These are phyloP conservation scores for Parmelia sp. DNA, from an alignment of 495 filamentous ascomycete species.

Conservation along the genomic window DNA sequence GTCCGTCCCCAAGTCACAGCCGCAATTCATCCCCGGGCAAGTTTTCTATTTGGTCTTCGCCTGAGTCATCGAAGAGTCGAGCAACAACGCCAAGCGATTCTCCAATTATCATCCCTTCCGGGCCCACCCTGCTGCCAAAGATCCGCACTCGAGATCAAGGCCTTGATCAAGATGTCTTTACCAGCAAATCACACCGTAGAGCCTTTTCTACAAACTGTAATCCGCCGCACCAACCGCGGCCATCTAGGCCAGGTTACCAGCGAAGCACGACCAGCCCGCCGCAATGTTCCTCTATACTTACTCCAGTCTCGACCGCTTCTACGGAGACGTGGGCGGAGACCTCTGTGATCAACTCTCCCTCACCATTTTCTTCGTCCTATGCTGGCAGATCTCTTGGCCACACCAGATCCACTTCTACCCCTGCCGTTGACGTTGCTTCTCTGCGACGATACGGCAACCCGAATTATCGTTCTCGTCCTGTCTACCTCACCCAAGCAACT, in stretches of 20 bases:
- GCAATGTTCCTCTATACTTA: conserved; percentile 49
- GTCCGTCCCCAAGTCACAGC: conserved; percentile 37
- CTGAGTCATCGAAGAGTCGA: conserved; percentile 66
- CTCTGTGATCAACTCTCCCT: conserved; percentile 54
- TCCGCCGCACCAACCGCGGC: conserved; percentile 41
- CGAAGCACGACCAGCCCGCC: conserved; percentile 62
- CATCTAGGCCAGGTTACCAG: conserved; percentile 38
- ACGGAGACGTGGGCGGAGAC: conserved; percentile 31
- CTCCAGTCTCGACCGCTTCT: conserved; percentile 44
- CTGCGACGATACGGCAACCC: conserved; percentile 70
- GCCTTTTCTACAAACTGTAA: conserved; percentile 54
- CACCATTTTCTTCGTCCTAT: conserved; percentile 49
- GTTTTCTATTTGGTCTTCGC: conserved; percentile 59
- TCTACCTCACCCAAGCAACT: conserved; percentile 52
- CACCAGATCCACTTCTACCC: conserved; percentile 58
- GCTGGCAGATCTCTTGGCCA: conserved; percentile 45
- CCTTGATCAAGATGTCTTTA: conserved; percentile 49
- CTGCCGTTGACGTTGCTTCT: conserved; percentile 59
- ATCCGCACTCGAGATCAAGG: conserved; percentile 80
- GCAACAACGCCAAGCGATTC: conserved; percentile 63
- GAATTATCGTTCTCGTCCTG: conserved; percentile 70
- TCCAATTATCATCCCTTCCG: conserved; percentile 68
- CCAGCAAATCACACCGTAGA: conserved; percentile 44
- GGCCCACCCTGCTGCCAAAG: conserved; percentile 77
- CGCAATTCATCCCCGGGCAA: conserved; percentile 36